Percentiles rank a stretch among this genome's conserved stretches.
phyloP scores from a whole-genome alignment of 1,284 basidiomycete species.

The Wolfiporia cocos region DNA sequence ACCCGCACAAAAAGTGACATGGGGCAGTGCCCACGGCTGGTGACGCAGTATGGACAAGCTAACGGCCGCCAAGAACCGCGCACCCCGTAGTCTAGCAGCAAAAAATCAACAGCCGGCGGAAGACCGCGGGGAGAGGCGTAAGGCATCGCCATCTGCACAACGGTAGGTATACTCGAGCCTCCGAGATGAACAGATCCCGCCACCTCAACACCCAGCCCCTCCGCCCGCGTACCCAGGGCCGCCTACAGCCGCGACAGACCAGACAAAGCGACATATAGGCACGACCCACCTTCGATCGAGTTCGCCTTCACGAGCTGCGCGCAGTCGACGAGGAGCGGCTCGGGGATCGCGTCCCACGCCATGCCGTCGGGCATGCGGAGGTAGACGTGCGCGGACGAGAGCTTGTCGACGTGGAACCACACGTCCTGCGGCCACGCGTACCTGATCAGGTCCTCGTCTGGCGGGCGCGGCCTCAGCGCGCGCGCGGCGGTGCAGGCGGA shows the following conservation, averaged over 20 bases:
- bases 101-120: no score
- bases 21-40: no score
- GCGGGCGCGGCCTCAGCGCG: slow-evolving; percentile 8
- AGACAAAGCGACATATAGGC: no score
- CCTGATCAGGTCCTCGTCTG: slow-evolving; percentile 92
- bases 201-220: not conserved
- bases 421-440: slow-evolving; percentile 83
- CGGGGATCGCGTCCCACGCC: slow-evolving; percentile 85
- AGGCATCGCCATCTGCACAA: no score
- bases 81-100: no score
- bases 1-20: no score
- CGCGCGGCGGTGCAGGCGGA: slow-evolving; percentile 1
- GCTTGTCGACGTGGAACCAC: slow-evolving; percentile 86
- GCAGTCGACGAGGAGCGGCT: slow-evolving; percentile 76
- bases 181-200: not conserved
- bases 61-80: no score
- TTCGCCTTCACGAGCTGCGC: slow-evolving; percentile 97
- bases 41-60: no score
- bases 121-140: no score
- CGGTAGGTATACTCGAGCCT: no score
- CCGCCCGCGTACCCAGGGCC: slow-evolving; percentile 3
- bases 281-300: slow-evolving; percentile 96
- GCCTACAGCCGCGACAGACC: no score
- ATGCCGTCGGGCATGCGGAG: slow-evolving; percentile 78
- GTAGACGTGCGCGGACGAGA: slow-evolving; percentile 94